Conservation (phyloP, 2,329 filamentous ascomycete genomes). For the Botrytis tulipae region DNA sequence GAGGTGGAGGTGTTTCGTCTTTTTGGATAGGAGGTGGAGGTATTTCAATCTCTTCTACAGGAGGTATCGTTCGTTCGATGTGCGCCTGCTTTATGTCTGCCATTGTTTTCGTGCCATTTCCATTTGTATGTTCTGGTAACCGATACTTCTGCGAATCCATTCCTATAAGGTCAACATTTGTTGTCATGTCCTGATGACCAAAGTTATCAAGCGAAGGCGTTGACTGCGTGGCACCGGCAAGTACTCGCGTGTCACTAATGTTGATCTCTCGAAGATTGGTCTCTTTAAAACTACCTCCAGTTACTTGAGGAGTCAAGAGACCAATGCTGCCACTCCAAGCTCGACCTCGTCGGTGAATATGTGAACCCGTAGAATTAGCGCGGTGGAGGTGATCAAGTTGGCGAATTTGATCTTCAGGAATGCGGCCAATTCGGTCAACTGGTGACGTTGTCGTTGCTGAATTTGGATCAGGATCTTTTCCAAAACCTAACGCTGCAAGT, state of each 20-base stretch:
- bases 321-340: conserved; percentile 67
- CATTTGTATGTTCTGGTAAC: conserved; percentile 66
- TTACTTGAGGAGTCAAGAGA: conserved; percentile 35
- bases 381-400: conserved; percentile 67
- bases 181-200: conserved; percentile 34
- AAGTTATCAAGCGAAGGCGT: conserved; percentile 31
- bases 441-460: conserved; percentile 26
- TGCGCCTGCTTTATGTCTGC: conserved; percentile 57
- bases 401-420: conserved; percentile 68
- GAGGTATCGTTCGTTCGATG: conserved; percentile 48
- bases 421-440: conserved; percentile 59
- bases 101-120: conserved; percentile 65
- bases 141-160: conserved; percentile 75
- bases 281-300: conserved; percentile 30
- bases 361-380: conserved; percentile 49
- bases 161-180: conserved; percentile 47
- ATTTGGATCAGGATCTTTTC: conserved; percentile 37
- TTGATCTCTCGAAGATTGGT: conserved; percentile 29
- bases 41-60: conserved; percentile 39
- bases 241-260: conserved; percentile 28
- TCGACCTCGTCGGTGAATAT: conserved; percentile 64
- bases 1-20: conserved; percentile 39
- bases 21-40: conserved; percentile 42
- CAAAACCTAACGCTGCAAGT: conserved; percentile 63
- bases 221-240: conserved; percentile 33